Percentiles rank a stretch among this genome's conserved stretches.
Evolutionary conservation across 352 stramenopile species (phyloP).

Genomic region (Phytopythium sindhum): DNA sequence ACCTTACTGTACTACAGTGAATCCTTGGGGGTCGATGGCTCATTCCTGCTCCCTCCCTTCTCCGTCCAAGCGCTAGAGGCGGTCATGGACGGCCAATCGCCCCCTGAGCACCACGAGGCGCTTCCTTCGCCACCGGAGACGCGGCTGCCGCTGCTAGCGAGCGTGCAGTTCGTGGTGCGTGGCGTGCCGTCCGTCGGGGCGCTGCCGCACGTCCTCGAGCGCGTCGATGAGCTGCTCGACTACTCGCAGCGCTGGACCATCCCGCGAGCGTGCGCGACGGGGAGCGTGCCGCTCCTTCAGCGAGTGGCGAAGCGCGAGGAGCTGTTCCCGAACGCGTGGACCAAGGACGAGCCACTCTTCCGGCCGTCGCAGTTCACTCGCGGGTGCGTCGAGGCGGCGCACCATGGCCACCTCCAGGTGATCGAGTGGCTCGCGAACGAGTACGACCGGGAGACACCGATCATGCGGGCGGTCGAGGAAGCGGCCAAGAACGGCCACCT

Average conservation of each 20-base stretch:
- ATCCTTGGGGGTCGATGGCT: no score
- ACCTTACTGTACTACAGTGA: no score
- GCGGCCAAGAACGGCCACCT: constrained; percentile 12
- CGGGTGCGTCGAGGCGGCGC: neutral
- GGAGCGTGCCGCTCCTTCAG: constrained; percentile 14
- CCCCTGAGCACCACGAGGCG: neutral
- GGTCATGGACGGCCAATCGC: neutral
- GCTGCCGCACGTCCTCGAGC: constrained; percentile 3
- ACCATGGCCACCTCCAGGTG: constrained; percentile 8
- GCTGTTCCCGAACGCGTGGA: constrained; percentile 3
- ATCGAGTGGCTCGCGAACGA: constrained; percentile 11
- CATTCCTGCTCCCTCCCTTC: no score
- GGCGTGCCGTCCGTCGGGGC: constrained; percentile 19
- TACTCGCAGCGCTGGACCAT: constrained; percentile 5
- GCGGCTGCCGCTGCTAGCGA: constrained; percentile 10
- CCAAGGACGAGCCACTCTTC: constrained; percentile 10
- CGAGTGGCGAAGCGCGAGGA: constrained; percentile 15
- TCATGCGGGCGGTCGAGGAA: constrained; percentile 7
- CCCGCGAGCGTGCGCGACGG: constrained; percentile 2
- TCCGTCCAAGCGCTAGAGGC: neutral
- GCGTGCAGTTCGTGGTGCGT: constrained; percentile 19
- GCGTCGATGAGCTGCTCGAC: constrained; percentile 7
- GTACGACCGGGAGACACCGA: constrained; percentile 1
- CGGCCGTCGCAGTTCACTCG: constrained; percentile 7
- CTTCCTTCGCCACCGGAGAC: neutral